These are phyloP conservation scores for Stemphylium vesicarium DNA, from an alignment of 2,329 filamentous ascomycete genomes.

Conservation along the genomic window DNA sequence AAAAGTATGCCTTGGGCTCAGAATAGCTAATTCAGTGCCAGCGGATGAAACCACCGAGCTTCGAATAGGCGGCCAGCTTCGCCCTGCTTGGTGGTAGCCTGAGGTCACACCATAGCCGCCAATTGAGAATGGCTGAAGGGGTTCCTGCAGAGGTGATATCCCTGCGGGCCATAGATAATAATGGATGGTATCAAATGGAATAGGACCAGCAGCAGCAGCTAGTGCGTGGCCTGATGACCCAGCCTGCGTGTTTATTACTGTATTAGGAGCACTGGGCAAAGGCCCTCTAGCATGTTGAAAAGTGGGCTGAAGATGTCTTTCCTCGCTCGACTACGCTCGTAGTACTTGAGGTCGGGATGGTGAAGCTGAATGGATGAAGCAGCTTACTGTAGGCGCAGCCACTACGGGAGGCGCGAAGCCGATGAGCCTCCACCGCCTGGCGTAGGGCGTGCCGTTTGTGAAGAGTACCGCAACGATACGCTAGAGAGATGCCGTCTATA, in stretches of 20 bases:
- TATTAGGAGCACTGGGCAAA: background rate
- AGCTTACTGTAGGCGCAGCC: slow-evolving; percentile 29
- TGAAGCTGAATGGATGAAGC: background rate
- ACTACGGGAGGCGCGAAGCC: background rate
- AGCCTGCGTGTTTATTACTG: background rate
- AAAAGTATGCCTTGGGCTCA: no score
- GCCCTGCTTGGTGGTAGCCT: background rate
- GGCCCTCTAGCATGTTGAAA: background rate
- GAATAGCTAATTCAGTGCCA: no score
- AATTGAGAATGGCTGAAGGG: background rate
- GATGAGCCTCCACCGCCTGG: slow-evolving; percentile 24
- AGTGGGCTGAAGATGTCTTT: background rate
- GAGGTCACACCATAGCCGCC: slow-evolving; percentile 6
- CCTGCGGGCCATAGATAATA: slow-evolving; percentile 2
- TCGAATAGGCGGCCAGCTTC: background rate
- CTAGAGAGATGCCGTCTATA: slow-evolving; percentile 7
- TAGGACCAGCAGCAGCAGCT: background rate
- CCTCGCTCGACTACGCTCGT: background rate
- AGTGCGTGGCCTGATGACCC: background rate
- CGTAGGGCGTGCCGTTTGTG: slow-evolving; percentile 24
- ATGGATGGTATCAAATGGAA: background rate
- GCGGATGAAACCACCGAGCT: background rate
- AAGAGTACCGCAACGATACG: slow-evolving; percentile 4
- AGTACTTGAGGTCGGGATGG: background rate
- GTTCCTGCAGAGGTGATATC: background rate